phyloP scores from a whole-genome alignment of 208 protist genomes.

The Leishmania major region DNA sequence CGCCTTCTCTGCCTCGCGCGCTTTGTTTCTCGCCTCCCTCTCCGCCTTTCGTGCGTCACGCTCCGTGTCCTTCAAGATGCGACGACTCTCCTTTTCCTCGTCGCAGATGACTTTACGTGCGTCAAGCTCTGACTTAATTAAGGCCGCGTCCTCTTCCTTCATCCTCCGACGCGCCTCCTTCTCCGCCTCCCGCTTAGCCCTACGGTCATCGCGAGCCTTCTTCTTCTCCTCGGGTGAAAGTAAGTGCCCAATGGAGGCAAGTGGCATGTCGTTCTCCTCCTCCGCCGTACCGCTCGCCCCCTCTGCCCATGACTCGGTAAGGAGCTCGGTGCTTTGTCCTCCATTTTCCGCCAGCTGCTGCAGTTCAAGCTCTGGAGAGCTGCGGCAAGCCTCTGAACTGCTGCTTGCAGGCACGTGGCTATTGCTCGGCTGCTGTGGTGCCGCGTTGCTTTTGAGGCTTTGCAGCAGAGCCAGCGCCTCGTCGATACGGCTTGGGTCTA shows the following conservation, averaged over 20 bases:
- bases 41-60: conserved; percentile 28
- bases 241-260: conserved; percentile 13
- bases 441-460: conserved; percentile 13
- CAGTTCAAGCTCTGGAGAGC: neutral
- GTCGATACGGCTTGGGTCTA: conserved; percentile 38
- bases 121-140: conserved; percentile 25
- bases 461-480: conserved; percentile 34
- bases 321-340: neutral
- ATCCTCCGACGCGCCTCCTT: conserved; percentile 23
- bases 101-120: conserved; percentile 17
- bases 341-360: neutral
- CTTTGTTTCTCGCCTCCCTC: conserved; percentile 27
- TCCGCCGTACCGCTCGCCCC: conserved; percentile 1
- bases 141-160: conserved; percentile 18
- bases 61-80: conserved; percentile 19
- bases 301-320: conserved; percentile 6
- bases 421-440: neutral
- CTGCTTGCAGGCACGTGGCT: neutral
- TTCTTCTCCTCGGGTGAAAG: conserved; percentile 24
- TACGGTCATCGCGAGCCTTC: conserved; percentile 11
- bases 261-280: conserved; percentile 21
- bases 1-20: conserved; percentile 25
- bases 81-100: conserved; percentile 18
- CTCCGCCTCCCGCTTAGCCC: conserved; percentile 24
- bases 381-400: neutral